phyloP scores from a whole-genome alignment of 2,329 filamentous ascomycete genomes.

The Penicillium vulpinum region DNA sequence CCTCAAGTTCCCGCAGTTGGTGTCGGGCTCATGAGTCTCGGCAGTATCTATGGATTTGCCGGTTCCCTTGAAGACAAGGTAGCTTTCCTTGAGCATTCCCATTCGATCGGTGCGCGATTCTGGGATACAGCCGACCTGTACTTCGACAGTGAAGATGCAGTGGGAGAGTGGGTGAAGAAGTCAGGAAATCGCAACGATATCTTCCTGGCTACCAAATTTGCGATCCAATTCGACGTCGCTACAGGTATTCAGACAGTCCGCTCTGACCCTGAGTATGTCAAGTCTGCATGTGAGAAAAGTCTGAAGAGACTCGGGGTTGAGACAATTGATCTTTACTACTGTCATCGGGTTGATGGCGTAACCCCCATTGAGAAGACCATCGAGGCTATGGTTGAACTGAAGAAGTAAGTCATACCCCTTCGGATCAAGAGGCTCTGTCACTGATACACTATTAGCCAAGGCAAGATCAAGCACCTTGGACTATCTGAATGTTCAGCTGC shows the following conservation, averaged over 20 bases:
- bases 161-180: constrained; percentile 42
- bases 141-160: constrained; percentile 25
- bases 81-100: constrained; percentile 28
- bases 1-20: constrained; percentile 23
- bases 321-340: constrained; percentile 47
- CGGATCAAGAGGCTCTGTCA: too few relatives aligned
- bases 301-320: constrained; percentile 40
- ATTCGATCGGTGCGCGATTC: constrained; percentile 29
- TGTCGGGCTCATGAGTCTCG: constrained; percentile 21
- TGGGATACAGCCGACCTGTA: constrained; percentile 38
- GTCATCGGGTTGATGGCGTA: constrained; percentile 46
- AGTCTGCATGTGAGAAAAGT: constrained; percentile 36
- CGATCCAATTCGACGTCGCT: constrained; percentile 10
- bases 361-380: constrained; percentile 50
- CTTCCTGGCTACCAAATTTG: constrained; percentile 45
- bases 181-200: constrained; percentile 41
- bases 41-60: constrained; percentile 17
- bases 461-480: constrained; percentile 53
- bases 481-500: constrained; percentile 46
- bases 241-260: constrained; percentile 16
- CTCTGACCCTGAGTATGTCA: constrained; percentile 41
- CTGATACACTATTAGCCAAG: constrained; percentile 27
- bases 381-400: constrained; percentile 46
- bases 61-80: constrained; percentile 13
- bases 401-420: constrained; percentile 28